phyloP scores from a whole-genome alignment of 1,284 basidiomycete species.

The Moniliophthora roreri region DNA sequence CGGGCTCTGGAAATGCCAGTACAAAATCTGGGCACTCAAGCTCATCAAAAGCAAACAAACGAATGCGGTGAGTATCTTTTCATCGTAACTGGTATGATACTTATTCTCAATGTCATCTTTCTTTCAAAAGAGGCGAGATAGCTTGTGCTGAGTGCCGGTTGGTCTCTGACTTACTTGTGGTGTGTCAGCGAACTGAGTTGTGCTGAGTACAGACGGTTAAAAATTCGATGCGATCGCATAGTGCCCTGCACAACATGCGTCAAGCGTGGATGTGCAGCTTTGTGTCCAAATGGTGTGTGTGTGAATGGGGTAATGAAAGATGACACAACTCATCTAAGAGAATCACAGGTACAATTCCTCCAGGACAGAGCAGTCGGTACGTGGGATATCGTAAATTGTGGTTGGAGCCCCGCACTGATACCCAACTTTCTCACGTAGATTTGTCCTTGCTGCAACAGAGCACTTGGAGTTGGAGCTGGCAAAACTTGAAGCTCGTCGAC shows the following conservation, averaged over 20 bases:
- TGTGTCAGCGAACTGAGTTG: constrained; percentile 49
- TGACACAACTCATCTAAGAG: background rate
- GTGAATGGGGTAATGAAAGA: background rate
- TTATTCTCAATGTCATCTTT: background rate
- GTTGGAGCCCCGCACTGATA: background rate
- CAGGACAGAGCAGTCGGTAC: constrained; percentile 47
- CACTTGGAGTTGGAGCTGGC: constrained; percentile 43
- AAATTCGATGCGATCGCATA: constrained; percentile 36
- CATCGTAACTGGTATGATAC: background rate
- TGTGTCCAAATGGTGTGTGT: constrained; percentile 46
- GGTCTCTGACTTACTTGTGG: too few relatives aligned
- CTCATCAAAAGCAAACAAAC: constrained; percentile 12
- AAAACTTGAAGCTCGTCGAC: constrained; percentile 46
- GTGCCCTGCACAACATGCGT: constrained; percentile 41
- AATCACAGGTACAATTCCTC: constrained; percentile 43
- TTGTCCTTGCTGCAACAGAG: constrained; percentile 49
- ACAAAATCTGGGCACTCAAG: background rate
- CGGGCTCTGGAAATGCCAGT: background rate
- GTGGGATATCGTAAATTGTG: constrained; percentile 11
- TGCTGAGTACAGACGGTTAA: constrained; percentile 44
- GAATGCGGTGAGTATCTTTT: constrained; percentile 7
- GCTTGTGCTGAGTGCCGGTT: constrained; percentile 48
- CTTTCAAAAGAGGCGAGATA: constrained; percentile 37
- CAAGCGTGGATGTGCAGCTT: constrained; percentile 44
- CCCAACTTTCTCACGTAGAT: constrained; percentile 26